These are phyloP conservation scores for Linderniella brevidens DNA, from an alignment of 257 asterid species.

Conservation along the genomic window DNA sequence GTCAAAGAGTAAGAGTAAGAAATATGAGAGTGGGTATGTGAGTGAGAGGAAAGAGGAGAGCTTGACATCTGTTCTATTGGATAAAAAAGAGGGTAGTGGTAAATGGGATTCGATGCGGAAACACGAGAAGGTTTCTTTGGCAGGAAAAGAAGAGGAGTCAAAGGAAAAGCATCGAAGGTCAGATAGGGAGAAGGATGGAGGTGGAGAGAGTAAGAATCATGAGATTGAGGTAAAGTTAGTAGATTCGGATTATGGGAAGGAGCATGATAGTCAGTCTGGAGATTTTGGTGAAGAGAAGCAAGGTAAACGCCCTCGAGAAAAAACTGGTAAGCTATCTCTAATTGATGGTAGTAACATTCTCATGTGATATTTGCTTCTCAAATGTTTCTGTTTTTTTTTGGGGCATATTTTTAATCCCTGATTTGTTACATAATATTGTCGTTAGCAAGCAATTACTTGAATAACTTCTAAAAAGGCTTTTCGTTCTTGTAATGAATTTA, in stretches of 20 bases:
- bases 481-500: no score
- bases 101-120: slow-evolving; percentile 69
- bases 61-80: slow-evolving; percentile 23
- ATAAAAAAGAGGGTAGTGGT: slow-evolving; percentile 46
- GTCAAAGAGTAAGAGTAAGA: slow-evolving; percentile 35
- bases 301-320: slow-evolving; percentile 54
- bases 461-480: no score
- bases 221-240: slow-evolving; percentile 26
- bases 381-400: no score
- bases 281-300: slow-evolving; percentile 49
- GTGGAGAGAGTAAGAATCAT: slow-evolving; percentile 38
- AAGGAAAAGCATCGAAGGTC: slow-evolving; percentile 44
- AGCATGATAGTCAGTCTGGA: slow-evolving; percentile 32
- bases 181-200: slow-evolving; percentile 58
- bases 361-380: no score
- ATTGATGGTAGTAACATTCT: no score
- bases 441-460: no score
- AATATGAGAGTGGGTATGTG: slow-evolving; percentile 34
- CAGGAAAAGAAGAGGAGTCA: slow-evolving; percentile 50
- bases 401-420: not conserved
- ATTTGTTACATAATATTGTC: not conserved
- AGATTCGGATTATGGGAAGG: slow-evolving; percentile 34
- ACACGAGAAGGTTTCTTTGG: slow-evolving; percentile 63
- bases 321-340: slow-evolving; percentile 48
- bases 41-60: slow-evolving; percentile 49